phyloP scores from a whole-genome alignment of 225 moss, liverwort and hornwort species.

The Polytrichum formosum region DNA sequence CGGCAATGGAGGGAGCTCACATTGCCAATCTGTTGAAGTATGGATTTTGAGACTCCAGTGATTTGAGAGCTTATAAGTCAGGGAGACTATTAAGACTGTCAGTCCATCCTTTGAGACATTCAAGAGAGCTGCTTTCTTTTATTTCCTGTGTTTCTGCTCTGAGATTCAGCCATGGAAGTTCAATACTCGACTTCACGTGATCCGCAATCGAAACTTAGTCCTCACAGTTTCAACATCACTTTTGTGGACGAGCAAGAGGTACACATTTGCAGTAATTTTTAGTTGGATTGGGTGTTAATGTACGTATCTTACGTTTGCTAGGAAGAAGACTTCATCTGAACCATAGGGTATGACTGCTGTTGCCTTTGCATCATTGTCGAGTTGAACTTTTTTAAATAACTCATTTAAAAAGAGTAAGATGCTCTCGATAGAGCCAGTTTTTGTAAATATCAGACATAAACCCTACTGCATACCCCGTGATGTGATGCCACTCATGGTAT shows the following conservation, averaged over 20 bases:
- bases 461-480: no score
- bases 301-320: not conserved
- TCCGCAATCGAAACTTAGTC: constrained; percentile 2
- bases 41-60: no score
- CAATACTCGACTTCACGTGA: constrained; percentile 15
- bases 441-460: no score
- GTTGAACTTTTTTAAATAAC: not conserved
- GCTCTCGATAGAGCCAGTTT: no score
- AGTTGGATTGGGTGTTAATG: not conserved
- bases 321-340: no score
- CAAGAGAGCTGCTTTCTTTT: no score
- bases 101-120: no score
- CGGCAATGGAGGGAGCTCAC: constrained; percentile 3
- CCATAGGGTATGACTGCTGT: no score
- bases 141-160: no score
- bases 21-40: not conserved
- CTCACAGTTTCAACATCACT: constrained; percentile 19
- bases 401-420: not conserved
- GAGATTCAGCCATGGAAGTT: constrained; percentile 19
- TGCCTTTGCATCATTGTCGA: not conserved
- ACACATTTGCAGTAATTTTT: not conserved
- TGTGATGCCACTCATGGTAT: no score
- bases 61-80: no score
- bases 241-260: constrained; percentile 44
- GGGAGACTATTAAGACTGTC: no score